Conservation (phyloP, 2,329 filamentous ascomycete genomes). For the Aspergillus pseudoterreus region DNA sequence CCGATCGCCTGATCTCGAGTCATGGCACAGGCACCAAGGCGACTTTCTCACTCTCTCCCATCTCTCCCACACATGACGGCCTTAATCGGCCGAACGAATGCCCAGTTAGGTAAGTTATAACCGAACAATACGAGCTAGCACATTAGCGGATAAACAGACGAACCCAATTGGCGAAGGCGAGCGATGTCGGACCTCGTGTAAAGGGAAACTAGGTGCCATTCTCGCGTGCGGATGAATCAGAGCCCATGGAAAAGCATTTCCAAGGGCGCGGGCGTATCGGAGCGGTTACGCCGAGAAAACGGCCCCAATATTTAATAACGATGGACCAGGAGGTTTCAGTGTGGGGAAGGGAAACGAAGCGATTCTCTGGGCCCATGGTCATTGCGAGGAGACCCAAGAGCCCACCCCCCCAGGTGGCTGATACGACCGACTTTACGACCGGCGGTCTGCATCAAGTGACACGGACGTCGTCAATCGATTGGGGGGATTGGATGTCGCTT, state of each 20-base stretch:
- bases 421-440: background rate
- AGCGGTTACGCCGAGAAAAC: constrained; percentile 15
- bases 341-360: constrained; percentile 9
- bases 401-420: background rate
- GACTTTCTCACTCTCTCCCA: background rate
- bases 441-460: constrained; percentile 7
- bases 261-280: constrained; percentile 10
- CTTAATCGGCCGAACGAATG: too few species aligned
- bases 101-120: too few species aligned
- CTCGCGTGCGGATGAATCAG: background rate
- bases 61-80: background rate
- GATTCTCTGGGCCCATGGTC: background rate
- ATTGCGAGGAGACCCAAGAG: constrained; percentile 2
- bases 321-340: constrained; percentile 4
- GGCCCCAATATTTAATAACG: constrained; percentile 15
- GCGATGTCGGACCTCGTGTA: background rate
- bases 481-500: background rate
- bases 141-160: background rate
- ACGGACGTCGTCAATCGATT: constrained; percentile 5
- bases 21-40: background rate
- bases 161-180: background rate
- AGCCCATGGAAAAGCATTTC: constrained; percentile 1
- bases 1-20: constrained; percentile 7
- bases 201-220: background rate
- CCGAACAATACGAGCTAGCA: background rate